These are phyloP conservation scores for Starmerella geochares DNA, from an alignment of 805 yeast genomes.

Conservation along the genomic window DNA sequence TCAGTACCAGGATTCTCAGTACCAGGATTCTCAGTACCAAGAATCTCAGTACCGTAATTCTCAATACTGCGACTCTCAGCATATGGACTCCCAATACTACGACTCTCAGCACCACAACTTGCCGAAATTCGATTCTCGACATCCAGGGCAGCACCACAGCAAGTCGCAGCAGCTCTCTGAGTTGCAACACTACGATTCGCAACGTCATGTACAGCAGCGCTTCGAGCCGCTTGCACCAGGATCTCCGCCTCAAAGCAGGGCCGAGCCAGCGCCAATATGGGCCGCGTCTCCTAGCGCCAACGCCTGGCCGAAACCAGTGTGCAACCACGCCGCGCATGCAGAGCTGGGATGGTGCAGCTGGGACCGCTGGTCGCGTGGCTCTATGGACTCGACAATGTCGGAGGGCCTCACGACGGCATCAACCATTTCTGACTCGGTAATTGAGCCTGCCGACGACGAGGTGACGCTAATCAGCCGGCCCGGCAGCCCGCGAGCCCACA, in stretches of 20 bases:
- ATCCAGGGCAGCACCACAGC: too few relatives aligned
- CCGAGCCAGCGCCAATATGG: background rate
- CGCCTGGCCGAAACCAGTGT: background rate
- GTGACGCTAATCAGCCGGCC: background rate
- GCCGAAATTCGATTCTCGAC: too few relatives aligned
- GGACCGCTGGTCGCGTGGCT: constrained; percentile 4
- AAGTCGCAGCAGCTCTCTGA: background rate
- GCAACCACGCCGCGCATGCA: background rate
- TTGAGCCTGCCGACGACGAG: constrained; percentile 1
- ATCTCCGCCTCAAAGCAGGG: background rate
- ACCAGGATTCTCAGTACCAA: too few relatives aligned
- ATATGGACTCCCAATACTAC: too few relatives aligned
- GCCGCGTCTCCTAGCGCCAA: background rate
- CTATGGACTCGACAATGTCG: background rate
- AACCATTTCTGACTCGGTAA: background rate
- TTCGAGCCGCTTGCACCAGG: background rate
- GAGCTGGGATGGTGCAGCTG: background rate
- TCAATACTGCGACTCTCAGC: too few relatives aligned
- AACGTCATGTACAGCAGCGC: background rate
- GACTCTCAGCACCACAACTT: too few relatives aligned
- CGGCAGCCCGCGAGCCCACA: constrained; percentile 2
- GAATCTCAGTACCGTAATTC: too few relatives aligned
- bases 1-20: too few relatives aligned
- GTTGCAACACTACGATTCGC: too few relatives aligned
- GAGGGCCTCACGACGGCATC: constrained; percentile 2